These are phyloP conservation scores for Psidium guajava DNA, from an alignment of 345 rosid species.

Conservation along the genomic window DNA sequence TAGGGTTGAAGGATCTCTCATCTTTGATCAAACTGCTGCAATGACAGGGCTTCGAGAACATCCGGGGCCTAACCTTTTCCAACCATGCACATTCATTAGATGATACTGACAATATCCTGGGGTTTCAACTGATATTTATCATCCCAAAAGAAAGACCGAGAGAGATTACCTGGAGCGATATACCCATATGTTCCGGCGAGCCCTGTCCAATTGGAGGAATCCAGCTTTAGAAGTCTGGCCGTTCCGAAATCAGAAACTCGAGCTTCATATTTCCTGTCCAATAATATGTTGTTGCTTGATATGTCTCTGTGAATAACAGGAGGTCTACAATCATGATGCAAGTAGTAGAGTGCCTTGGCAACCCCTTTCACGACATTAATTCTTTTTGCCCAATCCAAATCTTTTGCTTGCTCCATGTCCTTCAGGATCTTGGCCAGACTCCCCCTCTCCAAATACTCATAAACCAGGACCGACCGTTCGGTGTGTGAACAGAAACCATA, in stretches of 20 bases:
- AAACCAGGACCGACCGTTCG: not conserved
- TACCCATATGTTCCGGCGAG: conserved; percentile 20
- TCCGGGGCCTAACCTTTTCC: not conserved
- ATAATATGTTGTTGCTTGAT: conserved; percentile 13
- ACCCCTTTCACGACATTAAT: conserved; percentile 9
- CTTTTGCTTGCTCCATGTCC: not conserved
- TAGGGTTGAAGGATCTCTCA: not conserved
- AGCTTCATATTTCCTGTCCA: conserved; percentile 8
- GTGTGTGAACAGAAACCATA: conserved; percentile 4
- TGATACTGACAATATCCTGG: not conserved
- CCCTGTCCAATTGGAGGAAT: conserved; percentile 16
- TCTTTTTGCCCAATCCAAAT: conserved; percentile 9
- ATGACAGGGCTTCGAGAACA: not conserved
- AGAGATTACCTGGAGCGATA: conserved; percentile 15
- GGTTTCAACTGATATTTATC: not conserved
- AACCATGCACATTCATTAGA: not conserved
- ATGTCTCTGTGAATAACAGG: conserved; percentile 20
- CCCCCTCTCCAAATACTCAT: conserved; percentile 9
- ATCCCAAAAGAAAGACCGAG: not conserved
- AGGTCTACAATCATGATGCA: conserved; percentile 15
- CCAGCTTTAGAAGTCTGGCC: conserved; percentile 5
- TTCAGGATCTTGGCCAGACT: conserved; percentile 5
- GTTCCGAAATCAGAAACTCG: conserved; percentile 19
- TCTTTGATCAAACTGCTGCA: not conserved
- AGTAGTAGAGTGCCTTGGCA: conserved; percentile 5